These are phyloP conservation scores for Sutorius australiensis DNA, from an alignment of 768 basidiomycete genomes.

Conservation along the genomic window DNA sequence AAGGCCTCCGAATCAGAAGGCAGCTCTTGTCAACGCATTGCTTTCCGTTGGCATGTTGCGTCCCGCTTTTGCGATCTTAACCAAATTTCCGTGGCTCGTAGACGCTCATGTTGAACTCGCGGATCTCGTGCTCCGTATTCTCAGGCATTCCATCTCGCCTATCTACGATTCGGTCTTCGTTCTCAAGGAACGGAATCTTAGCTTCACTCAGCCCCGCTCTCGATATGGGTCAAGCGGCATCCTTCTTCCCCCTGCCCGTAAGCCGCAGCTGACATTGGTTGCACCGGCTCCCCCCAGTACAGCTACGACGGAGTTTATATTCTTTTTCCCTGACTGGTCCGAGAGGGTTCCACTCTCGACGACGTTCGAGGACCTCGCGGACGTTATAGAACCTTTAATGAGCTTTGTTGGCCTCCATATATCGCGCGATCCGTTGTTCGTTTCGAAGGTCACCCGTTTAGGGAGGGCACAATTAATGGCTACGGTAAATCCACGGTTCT, in stretches of 20 bases:
- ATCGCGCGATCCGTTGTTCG: slow-evolving; percentile 70
- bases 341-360: slow-evolving; percentile 65
- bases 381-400: slow-evolving; percentile 77
- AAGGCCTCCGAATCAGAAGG: slow-evolving; percentile 69
- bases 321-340: slow-evolving; percentile 87
- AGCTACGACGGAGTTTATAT: slow-evolving; percentile 70
- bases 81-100: slow-evolving; percentile 81
- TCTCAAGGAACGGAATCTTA: slow-evolving; percentile 56
- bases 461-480: slow-evolving; percentile 62
- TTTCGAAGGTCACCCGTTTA: slow-evolving; percentile 77
- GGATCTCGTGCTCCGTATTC: slow-evolving; percentile 76
- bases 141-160: slow-evolving; percentile 64
- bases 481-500: slow-evolving; percentile 38
- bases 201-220: slow-evolving; percentile 59
- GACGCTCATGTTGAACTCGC: slow-evolving; percentile 80
- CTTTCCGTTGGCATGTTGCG: slow-evolving; percentile 82
- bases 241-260: slow-evolving; percentile 50
- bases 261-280: slow-evolving; percentile 65
- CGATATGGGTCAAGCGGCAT: slow-evolving; percentile 61
- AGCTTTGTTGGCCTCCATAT: slow-evolving; percentile 77
- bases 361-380: slow-evolving; percentile 62
- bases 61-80: slow-evolving; percentile 72
- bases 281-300: slow-evolving; percentile 83
- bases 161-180: slow-evolving; percentile 55
- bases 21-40: slow-evolving; percentile 72